A percentile compares a stretch with the other conserved stretches of the same genome.
These are phyloP conservation scores for Odonthalia washingtoniensis DNA, from an alignment of 31 red algal species.

Conservation along the genomic window DNA sequence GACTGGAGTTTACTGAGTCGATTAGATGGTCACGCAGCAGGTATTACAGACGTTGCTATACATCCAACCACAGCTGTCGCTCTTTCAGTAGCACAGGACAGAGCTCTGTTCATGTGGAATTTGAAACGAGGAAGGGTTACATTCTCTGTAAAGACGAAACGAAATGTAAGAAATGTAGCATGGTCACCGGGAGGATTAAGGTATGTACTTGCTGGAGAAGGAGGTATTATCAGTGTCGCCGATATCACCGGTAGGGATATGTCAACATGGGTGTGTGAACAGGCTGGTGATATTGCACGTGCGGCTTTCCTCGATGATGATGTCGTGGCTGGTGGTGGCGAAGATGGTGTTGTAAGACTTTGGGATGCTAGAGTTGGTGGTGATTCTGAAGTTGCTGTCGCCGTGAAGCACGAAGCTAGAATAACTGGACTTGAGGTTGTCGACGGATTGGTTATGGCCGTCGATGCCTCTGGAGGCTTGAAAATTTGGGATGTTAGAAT, in stretches of 20 bases:
- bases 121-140: constrained; percentile 58
- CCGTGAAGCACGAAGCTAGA: constrained; percentile 66
- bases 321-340: constrained; percentile 65
- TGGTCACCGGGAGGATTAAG: constrained; percentile 45
- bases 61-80: constrained; percentile 61
- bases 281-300: constrained; percentile 20
- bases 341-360: constrained; percentile 77
- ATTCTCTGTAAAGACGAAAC: constrained; percentile 69
- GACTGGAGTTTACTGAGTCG: constrained; percentile 57
- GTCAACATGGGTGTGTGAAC: constrained; percentile 17
- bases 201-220: constrained; percentile 43
- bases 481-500: constrained; percentile 72
- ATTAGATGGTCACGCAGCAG: constrained; percentile 50
- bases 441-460: constrained; percentile 33
- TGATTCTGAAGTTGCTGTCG: constrained; percentile 15
- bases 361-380: constrained; percentile 67
- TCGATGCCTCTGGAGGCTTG: constrained; percentile 48
- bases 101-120: constrained; percentile 67
- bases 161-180: constrained; percentile 10
- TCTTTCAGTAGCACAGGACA: constrained; percentile 57
- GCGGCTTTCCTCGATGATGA: constrained; percentile 41
- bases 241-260: too few relatives aligned
- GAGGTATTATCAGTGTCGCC: too few relatives aligned
- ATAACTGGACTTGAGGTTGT: constrained; percentile 65
- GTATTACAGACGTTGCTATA: constrained; percentile 58